A percentile compares a stretch with the other conserved stretches of the same genome.
phyloP scores from a whole-genome alignment of 345 rosid genomes.

The Lepidium sativum region DNA sequence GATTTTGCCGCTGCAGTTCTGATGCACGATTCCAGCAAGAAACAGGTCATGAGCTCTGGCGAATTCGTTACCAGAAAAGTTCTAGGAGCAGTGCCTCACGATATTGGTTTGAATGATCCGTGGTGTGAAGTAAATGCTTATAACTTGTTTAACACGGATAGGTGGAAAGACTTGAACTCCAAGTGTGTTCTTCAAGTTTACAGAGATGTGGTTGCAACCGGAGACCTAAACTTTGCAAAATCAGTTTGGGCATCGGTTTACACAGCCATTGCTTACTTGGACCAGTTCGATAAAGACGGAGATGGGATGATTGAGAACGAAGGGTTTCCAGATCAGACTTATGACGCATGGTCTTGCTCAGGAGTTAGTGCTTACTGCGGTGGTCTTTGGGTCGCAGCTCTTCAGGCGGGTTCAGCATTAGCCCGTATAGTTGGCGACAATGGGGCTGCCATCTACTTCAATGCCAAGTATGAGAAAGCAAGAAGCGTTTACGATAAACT shows the following conservation, averaged over 20 bases:
- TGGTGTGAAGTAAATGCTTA: conserved; percentile 72
- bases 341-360: conserved; percentile 55
- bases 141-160: conserved; percentile 45
- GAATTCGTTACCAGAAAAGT: conserved; percentile 41
- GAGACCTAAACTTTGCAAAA: conserved; percentile 47
- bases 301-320: conserved; percentile 85
- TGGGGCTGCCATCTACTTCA: conserved; percentile 41
- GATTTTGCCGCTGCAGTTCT: conserved; percentile 70
- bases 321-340: conserved; percentile 83
- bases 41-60: conserved; percentile 51
- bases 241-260: conserved; percentile 76
- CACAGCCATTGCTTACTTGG: conserved; percentile 63
- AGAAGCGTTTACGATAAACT: conserved; percentile 46
- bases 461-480: conserved; percentile 54
- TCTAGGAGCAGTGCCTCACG: conserved; percentile 73
- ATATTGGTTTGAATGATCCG: conserved; percentile 59
- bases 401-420: conserved; percentile 67
- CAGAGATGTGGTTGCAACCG: conserved; percentile 58
- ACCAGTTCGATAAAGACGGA: conserved; percentile 71
- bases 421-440: conserved; percentile 49
- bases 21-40: conserved; percentile 53
- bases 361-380: conserved; percentile 76
- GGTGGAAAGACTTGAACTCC: conserved; percentile 77
- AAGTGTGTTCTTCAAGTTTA: conserved; percentile 75
- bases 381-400: conserved; percentile 80